Percentiles rank a stretch among this genome's conserved stretches.
Evolutionary conservation across 768 basidiomycete genomes (phyloP).

Genomic region (Lentinula aciculospora): DNA sequence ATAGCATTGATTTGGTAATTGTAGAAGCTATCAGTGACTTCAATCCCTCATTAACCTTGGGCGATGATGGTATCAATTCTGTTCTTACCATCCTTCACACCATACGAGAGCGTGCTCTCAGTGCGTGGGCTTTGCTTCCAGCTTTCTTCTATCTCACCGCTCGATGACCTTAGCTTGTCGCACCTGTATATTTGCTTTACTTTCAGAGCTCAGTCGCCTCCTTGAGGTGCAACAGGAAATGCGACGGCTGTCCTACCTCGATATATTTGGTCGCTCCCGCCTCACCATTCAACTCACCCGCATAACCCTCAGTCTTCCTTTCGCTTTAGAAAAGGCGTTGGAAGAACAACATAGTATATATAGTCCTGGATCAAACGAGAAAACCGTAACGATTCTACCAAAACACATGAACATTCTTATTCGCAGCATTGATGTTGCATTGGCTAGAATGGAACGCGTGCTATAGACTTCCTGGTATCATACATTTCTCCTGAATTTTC

Average conservation of each 20-base stretch:
- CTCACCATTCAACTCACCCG: slow-evolving; percentile 74
- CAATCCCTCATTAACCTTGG: slow-evolving; percentile 70
- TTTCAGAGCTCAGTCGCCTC: slow-evolving; percentile 68
- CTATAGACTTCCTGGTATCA: slow-evolving; percentile 29
- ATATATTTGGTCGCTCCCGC: slow-evolving; percentile 69
- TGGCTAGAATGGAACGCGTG: slow-evolving; percentile 63
- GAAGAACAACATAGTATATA: slow-evolving; percentile 30
- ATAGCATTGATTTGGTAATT: not conserved
- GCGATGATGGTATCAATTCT: slow-evolving; percentile 74
- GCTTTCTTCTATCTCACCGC: slow-evolving; percentile 6
- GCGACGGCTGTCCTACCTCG: slow-evolving; percentile 70
- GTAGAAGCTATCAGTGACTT: slow-evolving; percentile 73
- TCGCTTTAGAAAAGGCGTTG: slow-evolving; percentile 68
- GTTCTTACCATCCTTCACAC: slow-evolving; percentile 65
- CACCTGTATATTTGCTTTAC: slow-evolving; percentile 69
- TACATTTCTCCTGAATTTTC: not conserved
- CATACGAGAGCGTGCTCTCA: slow-evolving; percentile 70
- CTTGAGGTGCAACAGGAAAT: slow-evolving; percentile 78
- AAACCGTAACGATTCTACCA: slow-evolving; percentile 38
- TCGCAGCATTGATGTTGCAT: slow-evolving; percentile 51
- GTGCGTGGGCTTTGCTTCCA: slow-evolving; percentile 32
- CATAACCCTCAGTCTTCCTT: slow-evolving; percentile 68
- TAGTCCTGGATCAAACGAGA: slow-evolving; percentile 15
- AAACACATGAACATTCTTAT: slow-evolving; percentile 54
- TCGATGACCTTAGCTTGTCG: slow-evolving; percentile 50